Base-by-base conservation (phyloP, 129 eudicot species). In the Escallonia herrerae region DNA sequence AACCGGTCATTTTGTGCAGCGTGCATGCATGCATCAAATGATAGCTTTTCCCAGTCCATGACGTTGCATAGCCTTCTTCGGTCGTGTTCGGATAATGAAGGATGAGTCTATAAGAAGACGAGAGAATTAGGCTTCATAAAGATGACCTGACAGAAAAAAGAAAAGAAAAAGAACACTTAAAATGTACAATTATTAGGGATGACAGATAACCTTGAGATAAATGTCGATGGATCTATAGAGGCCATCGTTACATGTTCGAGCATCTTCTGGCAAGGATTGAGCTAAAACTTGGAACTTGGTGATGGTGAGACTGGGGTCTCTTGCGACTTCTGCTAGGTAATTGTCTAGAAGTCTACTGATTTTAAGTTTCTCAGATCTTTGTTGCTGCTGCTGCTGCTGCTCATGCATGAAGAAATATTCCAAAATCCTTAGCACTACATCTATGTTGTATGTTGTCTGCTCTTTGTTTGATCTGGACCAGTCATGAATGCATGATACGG, bases 1-100 rank as follows among this genome's bases (percentile, higher is more conserved):
- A 90, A 50, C 22, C 93, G 71, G 46, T 90, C 93, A 74, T 90
- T 90, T 68, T 87, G 93, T 43, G 97, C 95, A 55, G 85, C 97
- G 69, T 86, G 97, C 47, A 80, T 68, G 49, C 95, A 87, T 58
- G 87, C 97, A 76, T 90, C 97, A 64, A 77, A 72, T 60, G 97
- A 90, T 39, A 90, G 84, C 83, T 87, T 90, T 41, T 76, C 75
- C 40, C 87, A 77, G 60, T 83, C 74, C 95, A 90, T 84, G 74
- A 74, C 60, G 72, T 81, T 84, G 74, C 97, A 87, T 49, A 90
- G 72, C 66, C 87, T 75, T 82, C 84, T 82, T 65, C 86, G 56
- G 8, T 87, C 95, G n/a, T 87, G 95, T 47, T 90, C 90, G 3
- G 86, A 74, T 33, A 87, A 54, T 14, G 78, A 68, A 60, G 95